Evolutionary conservation across 176 grass and related monocot species (phyloP), one percentile per base, ranked within the genome.

Genomic region (Alloteropsis semialata): DNA sequence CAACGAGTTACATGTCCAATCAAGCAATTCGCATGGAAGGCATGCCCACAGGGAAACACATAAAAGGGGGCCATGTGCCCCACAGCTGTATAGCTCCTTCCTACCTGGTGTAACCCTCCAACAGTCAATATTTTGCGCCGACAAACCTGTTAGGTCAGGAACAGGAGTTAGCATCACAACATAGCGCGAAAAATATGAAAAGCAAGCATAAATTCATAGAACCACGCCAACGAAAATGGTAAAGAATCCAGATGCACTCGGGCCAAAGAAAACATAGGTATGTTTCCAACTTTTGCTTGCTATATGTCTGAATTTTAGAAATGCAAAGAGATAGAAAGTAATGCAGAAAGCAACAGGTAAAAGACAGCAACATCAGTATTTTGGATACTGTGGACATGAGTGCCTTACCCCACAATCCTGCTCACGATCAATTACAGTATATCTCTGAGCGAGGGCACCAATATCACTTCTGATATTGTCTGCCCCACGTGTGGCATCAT

Each of bases 391-490:
- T 6, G 1, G 66, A 30, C 62, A 42, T 8, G 25, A 39, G 75
- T 80, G 62, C 44, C 79, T 82, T 89, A 94, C 96, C 89, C 92
- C 96, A 10, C 96, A 98, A 76, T 98, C 93, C 88, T 95, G 92
- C 16, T 95, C 91, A 45, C 92, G 87, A 80, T 95, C 96, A 69
- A 98, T 90, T 34, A 95, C 87, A 56, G 93, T 90, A 46, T 87
- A 98, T 92, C 96, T 89, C 85, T 95, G 96, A 79, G 96, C 87
- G 27, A 98, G 91, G 36, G 96, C 91, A 84, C 89, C 90, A n/a
- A 98, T 98, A 86, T 98, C 96, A 69, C 87, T 93, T 84, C 96
- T 89, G 48, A 98, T 98, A 44, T 93, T 98, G 53, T 98, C 96
- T 46, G 96, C 96, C 19, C 96, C 96, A 63, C 82, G 91, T 3